Base-by-base conservation (phyloP, 768 basidiomycete species). In the Amylocystis lapponica region DNA sequence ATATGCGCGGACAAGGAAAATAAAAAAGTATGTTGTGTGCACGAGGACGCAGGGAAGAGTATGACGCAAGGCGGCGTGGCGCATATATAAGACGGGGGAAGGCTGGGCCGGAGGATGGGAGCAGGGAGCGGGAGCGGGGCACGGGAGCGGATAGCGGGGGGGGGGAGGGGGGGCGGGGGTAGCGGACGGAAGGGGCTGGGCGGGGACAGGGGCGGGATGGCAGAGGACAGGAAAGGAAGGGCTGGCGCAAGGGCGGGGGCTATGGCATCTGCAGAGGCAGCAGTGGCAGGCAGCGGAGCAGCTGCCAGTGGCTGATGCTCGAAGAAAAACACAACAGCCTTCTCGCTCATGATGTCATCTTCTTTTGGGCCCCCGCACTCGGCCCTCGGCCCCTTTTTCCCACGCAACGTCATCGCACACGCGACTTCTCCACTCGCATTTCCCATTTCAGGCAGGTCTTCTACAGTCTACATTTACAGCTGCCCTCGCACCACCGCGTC, bases 401-500 rank as follows among this genome's bases (percentile, higher is more conserved):
- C 37, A 54, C 53, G 44, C 32, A 34, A 54, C 53, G 53, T 54
- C 53, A 54, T 51, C 48, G 50, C 53, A 39, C 53, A 54, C 53
- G 49, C 45, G 4, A 14, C 19, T 29, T 17, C 29, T 30, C 39
- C 41, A n/a, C 30, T 27, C 30, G 23, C 31, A 22, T 20, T 21
- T 17, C 19, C 35, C 35, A 21, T 12, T 4, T 11, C 21, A 19
- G 39, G 39, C 39, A 12, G 29, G 21, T 42, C 7, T 43, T 35
- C 42, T 21, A 43, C 16, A 23, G 14, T 17, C 19, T 20, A 16
- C 23, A 30, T 30, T 19, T 58, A 72, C 45, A 74, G 51, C 41
- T 62, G 53, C 5, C 71, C 70, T 29, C 79, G 74, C 37, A 88
- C 78, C 11, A 73, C 84, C 58, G 66, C 72, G 66, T 91, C 86